Evolutionary conservation across 441 rosid genomes (phyloP).

Genomic region (Bocquillonia castaneifolia): DNA sequence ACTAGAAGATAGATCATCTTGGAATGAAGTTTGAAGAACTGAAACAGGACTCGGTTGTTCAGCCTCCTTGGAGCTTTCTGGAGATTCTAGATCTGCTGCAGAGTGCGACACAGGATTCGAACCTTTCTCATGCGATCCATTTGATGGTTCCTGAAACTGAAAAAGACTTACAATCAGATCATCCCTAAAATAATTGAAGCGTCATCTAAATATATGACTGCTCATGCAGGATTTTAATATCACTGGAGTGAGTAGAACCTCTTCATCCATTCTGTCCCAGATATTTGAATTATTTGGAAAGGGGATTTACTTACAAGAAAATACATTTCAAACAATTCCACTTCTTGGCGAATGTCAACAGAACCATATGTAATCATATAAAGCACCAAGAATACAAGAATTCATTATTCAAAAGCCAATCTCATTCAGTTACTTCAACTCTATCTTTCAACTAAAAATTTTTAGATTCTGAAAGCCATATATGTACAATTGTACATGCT

Average conservation of each 20-base stretch:
- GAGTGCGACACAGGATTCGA: slow-evolving; percentile 34
- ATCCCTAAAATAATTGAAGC: not conserved
- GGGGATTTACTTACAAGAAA: slow-evolving; percentile 1
- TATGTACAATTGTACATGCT: not conserved
- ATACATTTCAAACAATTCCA: not conserved
- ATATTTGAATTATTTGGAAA: not conserved
- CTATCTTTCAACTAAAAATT: not conserved
- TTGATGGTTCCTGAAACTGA: slow-evolving; percentile 48
- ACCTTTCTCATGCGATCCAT: slow-evolving; percentile 33
- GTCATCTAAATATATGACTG: not conserved
- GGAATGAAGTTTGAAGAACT: slow-evolving; percentile 78
- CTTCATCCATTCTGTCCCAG: not conserved
- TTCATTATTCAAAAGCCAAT: not conserved
- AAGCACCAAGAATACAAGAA: not conserved
- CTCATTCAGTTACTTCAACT: not conserved
- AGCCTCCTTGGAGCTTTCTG: slow-evolving; percentile 60
- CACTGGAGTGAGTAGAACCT: not conserved
- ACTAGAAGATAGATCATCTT: slow-evolving; percentile 64
- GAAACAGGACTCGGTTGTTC: slow-evolving; percentile 97
- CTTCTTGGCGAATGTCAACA: not conserved
- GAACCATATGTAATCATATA: not conserved
- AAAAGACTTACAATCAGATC: not conserved
- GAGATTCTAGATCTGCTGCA: slow-evolving; percentile 44
- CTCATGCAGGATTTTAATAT: not conserved
- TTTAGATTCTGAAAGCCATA: not conserved